These are phyloP conservation scores for Fusarium oligoseptatum DNA, from an alignment of 2,329 filamentous ascomycete species.

Conservation along the genomic window DNA sequence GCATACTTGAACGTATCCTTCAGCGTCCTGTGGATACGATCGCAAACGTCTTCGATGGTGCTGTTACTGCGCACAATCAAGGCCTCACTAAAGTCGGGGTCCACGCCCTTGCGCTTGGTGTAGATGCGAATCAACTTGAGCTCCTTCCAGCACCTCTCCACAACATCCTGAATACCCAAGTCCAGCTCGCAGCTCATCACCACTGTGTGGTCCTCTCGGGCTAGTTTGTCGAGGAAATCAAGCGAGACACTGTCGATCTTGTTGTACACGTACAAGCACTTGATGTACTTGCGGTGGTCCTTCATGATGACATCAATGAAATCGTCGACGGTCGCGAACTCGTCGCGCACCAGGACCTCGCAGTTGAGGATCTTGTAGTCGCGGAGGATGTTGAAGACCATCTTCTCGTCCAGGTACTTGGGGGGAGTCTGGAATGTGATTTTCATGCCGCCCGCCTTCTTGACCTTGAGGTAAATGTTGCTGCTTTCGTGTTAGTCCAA, in stretches of 20 bases:
- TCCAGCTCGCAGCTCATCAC: conserved; percentile 99
- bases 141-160: conserved; percentile 96
- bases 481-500: conserved; percentile 58
- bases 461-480: conserved; percentile 96
- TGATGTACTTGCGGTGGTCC: conserved; percentile 97
- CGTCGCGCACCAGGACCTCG: conserved; percentile 94
- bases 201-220: conserved; percentile 91
- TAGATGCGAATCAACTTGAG: conserved; percentile 91
- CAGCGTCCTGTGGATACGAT: conserved; percentile 90
- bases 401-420: conserved; percentile 95
- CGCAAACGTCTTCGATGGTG: conserved; percentile 96
- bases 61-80: conserved; percentile 91
- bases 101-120: conserved; percentile 94
- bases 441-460: conserved; percentile 98
- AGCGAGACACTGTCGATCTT: conserved; percentile 97
- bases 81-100: conserved; percentile 91
- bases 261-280: conserved; percentile 97
- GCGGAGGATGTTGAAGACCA: conserved; percentile 96
- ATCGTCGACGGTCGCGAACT: conserved; percentile 95
- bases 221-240: conserved; percentile 92
- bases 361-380: conserved; percentile 99
- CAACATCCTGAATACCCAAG: conserved; percentile 91
- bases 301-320: conserved; percentile 99
- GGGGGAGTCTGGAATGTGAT: conserved; percentile 94
- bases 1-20: conserved; percentile 99